These are phyloP conservation scores for Ceratocystis huliohia DNA, from an alignment of 2,329 filamentous ascomycete genomes.

Conservation along the genomic window DNA sequence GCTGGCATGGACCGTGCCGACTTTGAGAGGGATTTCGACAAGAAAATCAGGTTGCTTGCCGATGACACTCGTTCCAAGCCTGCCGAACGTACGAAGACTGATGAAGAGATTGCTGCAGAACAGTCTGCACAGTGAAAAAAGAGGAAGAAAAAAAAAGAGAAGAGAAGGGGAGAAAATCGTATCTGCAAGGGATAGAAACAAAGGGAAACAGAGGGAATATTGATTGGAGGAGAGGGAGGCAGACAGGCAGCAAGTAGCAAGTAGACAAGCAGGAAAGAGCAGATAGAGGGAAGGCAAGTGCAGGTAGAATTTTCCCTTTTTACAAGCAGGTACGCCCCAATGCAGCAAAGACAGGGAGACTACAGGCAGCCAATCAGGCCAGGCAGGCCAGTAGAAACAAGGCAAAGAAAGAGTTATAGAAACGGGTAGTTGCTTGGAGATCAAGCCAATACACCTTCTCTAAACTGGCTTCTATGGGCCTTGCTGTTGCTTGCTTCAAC, in stretches of 20 bases:
- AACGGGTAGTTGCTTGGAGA: not conserved
- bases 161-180: not conserved
- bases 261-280: not conserved
- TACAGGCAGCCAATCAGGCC: not conserved
- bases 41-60: conserved; percentile 66
- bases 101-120: conserved; percentile 69
- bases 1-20: conserved; percentile 51
- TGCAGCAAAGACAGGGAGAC: not conserved
- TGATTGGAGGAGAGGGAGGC: not conserved
- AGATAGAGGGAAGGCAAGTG: not conserved
- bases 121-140: conserved; percentile 53
- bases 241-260: not conserved
- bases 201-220: conserved; percentile 2
- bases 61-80: conserved; percentile 77
- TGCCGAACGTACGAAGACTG: conserved; percentile 78
- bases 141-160: not conserved
- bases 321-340: no score
- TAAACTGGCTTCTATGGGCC: not conserved
- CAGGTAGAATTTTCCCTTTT: not conserved
- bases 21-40: conserved; percentile 79
- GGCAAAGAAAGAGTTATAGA: not conserved
- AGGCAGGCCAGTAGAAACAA: not conserved
- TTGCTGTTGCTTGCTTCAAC: not conserved
- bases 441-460: not conserved
- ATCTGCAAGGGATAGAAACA: conserved; percentile 9